A percentile compares a stretch with the other conserved stretches of the same genome.
phyloP scores from a whole-genome alignment of 2,329 filamentous ascomycete species.

The Beauveria australis region DNA sequence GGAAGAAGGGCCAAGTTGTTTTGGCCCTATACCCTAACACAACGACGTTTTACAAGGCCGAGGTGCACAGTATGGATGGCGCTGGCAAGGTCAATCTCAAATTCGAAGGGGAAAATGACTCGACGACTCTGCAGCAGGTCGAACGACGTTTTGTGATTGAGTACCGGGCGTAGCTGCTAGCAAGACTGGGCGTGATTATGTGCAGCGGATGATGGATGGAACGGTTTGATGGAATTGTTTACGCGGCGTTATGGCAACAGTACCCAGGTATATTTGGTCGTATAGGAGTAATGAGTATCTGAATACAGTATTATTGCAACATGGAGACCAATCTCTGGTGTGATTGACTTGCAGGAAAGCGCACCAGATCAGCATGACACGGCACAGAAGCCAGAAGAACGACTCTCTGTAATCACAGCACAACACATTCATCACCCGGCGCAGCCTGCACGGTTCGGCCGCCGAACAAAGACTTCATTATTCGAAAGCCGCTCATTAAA shows the following conservation, averaged over 20 bases:
- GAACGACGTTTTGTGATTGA: slow-evolving; percentile 71
- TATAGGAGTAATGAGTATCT: background rate
- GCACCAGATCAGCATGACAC: background rate
- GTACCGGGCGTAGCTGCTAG: slow-evolving; percentile 37
- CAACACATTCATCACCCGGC: too few relatives aligned
- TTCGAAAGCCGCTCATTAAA: too few relatives aligned
- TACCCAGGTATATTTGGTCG: background rate
- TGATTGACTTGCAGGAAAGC: background rate
- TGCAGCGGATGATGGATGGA: background rate
- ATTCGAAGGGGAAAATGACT: slow-evolving; percentile 73
- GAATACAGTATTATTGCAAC: background rate
- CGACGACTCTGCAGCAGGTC: slow-evolving; percentile 65
- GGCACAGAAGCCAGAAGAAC: too few relatives aligned
- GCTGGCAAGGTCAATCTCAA: slow-evolving; percentile 54
- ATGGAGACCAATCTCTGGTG: background rate
- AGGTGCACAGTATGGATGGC: slow-evolving; percentile 62
- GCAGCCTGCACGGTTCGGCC: too few relatives aligned
- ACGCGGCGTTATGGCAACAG: background rate
- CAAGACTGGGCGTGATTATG: background rate
- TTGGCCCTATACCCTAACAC: slow-evolving; percentile 75
- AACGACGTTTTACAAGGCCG: slow-evolving; percentile 77
- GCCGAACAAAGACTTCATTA: too few relatives aligned
- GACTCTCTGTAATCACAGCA: too few relatives aligned
- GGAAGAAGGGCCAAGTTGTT: slow-evolving; percentile 62
- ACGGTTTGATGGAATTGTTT: background rate